phyloP scores from a whole-genome alignment of 306 rosid genomes.

The Quercus rubra region DNA sequence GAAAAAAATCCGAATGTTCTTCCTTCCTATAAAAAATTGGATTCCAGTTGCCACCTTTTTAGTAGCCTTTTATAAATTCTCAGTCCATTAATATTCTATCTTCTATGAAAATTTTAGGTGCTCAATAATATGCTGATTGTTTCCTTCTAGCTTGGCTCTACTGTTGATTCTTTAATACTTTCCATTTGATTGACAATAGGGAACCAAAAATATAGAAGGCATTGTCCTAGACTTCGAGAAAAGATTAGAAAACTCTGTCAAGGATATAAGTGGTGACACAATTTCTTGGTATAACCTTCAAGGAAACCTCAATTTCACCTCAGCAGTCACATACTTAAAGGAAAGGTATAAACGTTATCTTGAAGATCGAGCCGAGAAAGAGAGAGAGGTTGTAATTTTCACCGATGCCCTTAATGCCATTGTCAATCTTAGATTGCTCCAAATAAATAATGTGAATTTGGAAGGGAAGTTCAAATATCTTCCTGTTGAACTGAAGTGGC shows the following conservation, averaged over 20 bases:
- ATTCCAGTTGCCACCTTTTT: no score
- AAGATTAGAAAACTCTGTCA: neutral
- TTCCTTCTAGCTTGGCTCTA: neutral
- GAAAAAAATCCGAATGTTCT: no score
- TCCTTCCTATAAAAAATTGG: no score
- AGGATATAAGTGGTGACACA: constrained; percentile 11
- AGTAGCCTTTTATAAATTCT: no score
- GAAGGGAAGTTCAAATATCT: constrained; percentile 36
- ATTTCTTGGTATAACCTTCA: constrained; percentile 21
- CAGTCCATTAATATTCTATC: neutral
- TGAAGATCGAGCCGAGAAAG: constrained; percentile 20
- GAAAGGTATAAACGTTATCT: constrained; percentile 22
- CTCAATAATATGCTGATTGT: neutral
- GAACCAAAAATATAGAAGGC: constrained; percentile 45
- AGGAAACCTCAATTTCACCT: constrained; percentile 19
- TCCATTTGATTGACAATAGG: constrained; percentile 18
- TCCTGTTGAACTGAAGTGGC: constrained; percentile 55
- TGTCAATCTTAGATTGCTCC: constrained; percentile 47
- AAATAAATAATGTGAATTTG: constrained; percentile 45
- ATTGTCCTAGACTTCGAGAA: constrained; percentile 43
- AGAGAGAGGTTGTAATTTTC: constrained; percentile 15
- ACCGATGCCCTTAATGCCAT: constrained; percentile 36
- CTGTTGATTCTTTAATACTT: neutral
- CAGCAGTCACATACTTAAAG: constrained; percentile 29
- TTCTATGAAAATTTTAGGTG: no score